These are phyloP conservation scores for Trichoderma lentiforme DNA, from an alignment of 2,329 filamentous ascomycete species.

Conservation along the genomic window DNA sequence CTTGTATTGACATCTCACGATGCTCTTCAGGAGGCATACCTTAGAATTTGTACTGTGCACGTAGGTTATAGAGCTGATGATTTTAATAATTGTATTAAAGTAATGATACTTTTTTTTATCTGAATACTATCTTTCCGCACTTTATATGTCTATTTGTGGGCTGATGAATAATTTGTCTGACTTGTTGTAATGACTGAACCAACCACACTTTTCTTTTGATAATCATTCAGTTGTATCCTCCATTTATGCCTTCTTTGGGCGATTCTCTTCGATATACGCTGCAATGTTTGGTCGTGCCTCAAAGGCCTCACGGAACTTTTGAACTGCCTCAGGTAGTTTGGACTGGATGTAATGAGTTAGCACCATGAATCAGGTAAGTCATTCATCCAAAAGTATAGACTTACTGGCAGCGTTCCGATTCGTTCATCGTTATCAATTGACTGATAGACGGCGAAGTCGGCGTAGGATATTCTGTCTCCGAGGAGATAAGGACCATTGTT, in stretches of 20 bases:
- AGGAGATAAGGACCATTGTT: conserved; percentile 35
- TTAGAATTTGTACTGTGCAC: not conserved
- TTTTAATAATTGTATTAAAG: not conserved
- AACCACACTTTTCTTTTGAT: not conserved
- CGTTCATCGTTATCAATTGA: conserved; percentile 37
- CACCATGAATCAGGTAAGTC: too few relatives aligned
- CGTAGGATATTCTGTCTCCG: conserved; percentile 36
- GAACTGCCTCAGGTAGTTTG: not conserved
- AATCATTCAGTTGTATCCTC: too few relatives aligned
- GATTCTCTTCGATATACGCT: conserved; percentile 1
- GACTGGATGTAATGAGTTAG: not conserved
- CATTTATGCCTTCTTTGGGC: not conserved
- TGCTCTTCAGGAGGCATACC: not conserved
- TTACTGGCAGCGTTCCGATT: conserved; percentile 35
- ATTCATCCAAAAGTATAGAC: conserved; percentile 20
- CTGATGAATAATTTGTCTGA: not conserved
- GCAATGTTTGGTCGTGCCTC: conserved; percentile 1
- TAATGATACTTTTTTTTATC: not conserved
- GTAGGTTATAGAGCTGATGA: not conserved
- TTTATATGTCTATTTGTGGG: not conserved
- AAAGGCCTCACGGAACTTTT: conserved; percentile 6
- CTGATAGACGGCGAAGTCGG: conserved; percentile 38
- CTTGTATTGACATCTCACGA: not conserved
- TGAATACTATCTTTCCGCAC: not conserved
- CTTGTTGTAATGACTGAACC: not conserved